These are phyloP conservation scores for Besnoitia besnoiti DNA, from an alignment of 169 alveolate species.

Conservation along the genomic window DNA sequence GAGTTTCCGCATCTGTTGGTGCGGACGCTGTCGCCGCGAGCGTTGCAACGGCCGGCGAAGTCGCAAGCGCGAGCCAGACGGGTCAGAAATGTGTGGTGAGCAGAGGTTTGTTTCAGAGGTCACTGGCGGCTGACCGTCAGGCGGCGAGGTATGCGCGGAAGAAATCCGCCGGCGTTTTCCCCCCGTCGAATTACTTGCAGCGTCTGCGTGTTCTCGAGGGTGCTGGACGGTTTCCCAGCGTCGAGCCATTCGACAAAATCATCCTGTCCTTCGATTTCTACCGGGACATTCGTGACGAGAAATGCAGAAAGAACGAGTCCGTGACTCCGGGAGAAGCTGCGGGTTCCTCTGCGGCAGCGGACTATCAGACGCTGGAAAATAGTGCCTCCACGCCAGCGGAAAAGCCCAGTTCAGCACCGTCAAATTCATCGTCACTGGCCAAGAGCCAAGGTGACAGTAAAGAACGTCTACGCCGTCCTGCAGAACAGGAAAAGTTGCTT, in stretches of 20 bases:
- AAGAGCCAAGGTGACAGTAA: too few relatives aligned
- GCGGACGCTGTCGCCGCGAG: neutral
- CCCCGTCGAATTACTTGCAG: conserved; percentile 34
- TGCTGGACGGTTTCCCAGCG: conserved; percentile 50
- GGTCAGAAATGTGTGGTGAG: too few relatives aligned
- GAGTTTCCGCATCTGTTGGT: neutral
- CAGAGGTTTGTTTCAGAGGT: neutral
- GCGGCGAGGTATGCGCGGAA: neutral
- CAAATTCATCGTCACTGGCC: too few relatives aligned
- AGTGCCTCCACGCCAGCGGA: too few relatives aligned
- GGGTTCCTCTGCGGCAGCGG: neutral
- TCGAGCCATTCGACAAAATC: conserved; percentile 58
- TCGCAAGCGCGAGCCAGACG: neutral
- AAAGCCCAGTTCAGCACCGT: too few relatives aligned
- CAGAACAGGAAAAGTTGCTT: too few relatives aligned
- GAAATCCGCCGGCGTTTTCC: neutral
- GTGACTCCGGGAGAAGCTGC: too few relatives aligned
- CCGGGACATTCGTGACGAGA: conserved; percentile 60
- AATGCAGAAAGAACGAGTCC: neutral
- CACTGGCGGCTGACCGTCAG: neutral
- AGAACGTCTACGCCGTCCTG: too few relatives aligned
- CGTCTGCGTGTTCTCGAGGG: conserved; percentile 63
- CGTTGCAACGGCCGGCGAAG: conserved; percentile 10
- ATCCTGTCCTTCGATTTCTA: conserved; percentile 63
- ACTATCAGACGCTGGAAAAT: too few relatives aligned